Evolutionary conservation across 176 grass and related monocot species (phyloP).

Genomic region (Tillandsia leiboldiana): DNA sequence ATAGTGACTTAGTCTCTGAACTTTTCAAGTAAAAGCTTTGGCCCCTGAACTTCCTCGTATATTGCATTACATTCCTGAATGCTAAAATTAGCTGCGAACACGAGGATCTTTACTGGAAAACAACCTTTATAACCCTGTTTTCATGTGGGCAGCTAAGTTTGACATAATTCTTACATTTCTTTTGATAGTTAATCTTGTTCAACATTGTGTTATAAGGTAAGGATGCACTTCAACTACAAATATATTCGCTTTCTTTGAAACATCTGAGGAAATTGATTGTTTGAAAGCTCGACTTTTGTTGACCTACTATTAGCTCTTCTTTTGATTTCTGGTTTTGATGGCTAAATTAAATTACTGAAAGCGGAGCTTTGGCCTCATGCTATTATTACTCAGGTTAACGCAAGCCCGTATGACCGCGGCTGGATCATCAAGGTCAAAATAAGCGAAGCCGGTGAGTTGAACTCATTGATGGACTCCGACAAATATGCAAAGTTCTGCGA

Average conservation of each 20-base stretch:
- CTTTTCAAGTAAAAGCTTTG: no score
- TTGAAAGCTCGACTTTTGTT: background rate
- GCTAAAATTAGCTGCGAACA: no score
- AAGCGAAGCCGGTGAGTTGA: constrained; percentile 46
- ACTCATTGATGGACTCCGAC: constrained; percentile 64
- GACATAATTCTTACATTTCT: background rate
- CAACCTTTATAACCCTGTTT: no score
- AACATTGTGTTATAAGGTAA: no score
- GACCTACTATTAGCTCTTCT: background rate
- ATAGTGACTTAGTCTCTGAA: no score
- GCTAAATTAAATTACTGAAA: background rate
- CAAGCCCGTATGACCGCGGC: constrained; percentile 56
- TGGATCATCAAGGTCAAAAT: constrained; percentile 99
- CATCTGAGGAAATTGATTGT: no score
- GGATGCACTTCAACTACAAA: no score
- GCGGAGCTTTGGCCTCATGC: background rate
- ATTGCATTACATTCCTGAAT: no score
- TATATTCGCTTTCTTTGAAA: no score
- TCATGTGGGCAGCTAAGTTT: no score
- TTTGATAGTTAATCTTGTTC: background rate
- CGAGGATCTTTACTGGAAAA: no score
- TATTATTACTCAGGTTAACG: constrained; percentile 40
- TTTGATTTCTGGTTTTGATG: background rate
- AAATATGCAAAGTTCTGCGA: constrained; percentile 78
- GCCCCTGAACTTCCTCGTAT: no score